Evolutionary conservation across 495 filamentous ascomycete species (phyloP), one percentile per base, ranked within the genome.

Genomic region (Hypoxylon subgilvum): DNA sequence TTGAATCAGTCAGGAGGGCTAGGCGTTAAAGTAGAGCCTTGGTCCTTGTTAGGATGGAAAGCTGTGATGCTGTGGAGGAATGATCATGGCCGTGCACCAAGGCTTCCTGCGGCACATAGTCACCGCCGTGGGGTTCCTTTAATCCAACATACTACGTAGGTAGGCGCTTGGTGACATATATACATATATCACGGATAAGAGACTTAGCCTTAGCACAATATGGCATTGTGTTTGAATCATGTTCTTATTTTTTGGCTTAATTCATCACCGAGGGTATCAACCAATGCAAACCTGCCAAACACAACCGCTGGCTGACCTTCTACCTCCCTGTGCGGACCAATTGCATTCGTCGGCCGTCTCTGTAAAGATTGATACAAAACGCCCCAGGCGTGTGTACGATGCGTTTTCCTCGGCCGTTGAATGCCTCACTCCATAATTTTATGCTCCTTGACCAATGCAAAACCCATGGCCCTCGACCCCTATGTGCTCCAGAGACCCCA

Each of bases 251-350:
- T 43, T 32, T 28, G 38, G 31, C 32, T 25, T 36, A 42, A 46
- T 42, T 64, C 61, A 54, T 59, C 53, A 63, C 58, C 60, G 58
- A 58, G 61, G 61, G 61, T 64, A 64, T 64, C 61, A 64, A 64
- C 61, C 61, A 41, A 43, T 34, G 50, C 50, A 38, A 55, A 39
- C 53, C 49, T 51, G 44, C 46, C 54, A 59, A 39, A 52, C n/a
- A 32, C 18, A 25, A 38, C 46, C 47, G 3, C 19, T 34, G 47
- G 30, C 34, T 36, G 60, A 48, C 49, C 39, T 51, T 64, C 49
- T 54, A 55, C 44, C 49, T 64, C 44, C 49, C 45, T 48, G 59
- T 59, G 49, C 44, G 40, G 48, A 47, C 48, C 28, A 39, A 43
- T 44, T 45, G 18, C 14, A 8, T 35, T 34, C 25, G 32, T 31